Base-by-base conservation (phyloP, 1,284 basidiomycete species). In the Moesziomyces globuligerus region DNA sequence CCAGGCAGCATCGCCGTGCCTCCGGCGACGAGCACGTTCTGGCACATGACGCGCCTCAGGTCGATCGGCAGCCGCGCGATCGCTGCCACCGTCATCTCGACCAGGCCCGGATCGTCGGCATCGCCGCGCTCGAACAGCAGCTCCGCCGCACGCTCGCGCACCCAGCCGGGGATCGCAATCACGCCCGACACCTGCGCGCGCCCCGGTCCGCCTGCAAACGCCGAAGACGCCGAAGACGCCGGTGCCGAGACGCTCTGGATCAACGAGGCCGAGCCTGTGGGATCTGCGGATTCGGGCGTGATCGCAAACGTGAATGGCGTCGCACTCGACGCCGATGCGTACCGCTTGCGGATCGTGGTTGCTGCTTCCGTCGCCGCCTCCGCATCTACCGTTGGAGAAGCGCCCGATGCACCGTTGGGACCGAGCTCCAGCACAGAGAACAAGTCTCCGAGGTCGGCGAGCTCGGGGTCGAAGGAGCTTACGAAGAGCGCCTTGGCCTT, bases 1-100 rank as follows among this genome's bases (percentile, higher is more conserved):
- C 93, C 93, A 1, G 94, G 93, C 1, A 98, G 84, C 89, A 93
- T 93, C 2, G 91, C 86, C 1, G 92, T 94, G 4, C 96, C 95
- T 4, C 95, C 95, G 0, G 88, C 87, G 15, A 97, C 87, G 32
- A 98, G 86, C 34, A 98, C 89, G 3, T 90, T 90, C 0, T 89
- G 89, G 1, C 89, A 89, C 74, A 98, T 86, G 1, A 88, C 88
- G 77, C 89, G 89, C 13, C 93, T 88, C 18, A 96, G 87, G 82
- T 98, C 95, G 17, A 95, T 87, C 0, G 94, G 93, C 0, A 92
- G 88, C 25, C 41, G 48, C 7, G 49, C 21, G 15, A 74, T 52
- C 20, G 60, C 86, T 56, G 91, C 88, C 1, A 96, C 84, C 3
- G 97, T 86, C 23, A 90, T 86, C 75, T 94, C 92, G 0, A 91